Evolutionary conservation across 768 basidiomycete genomes (phyloP).

Genomic region (Pisolithus marmoratus): DNA sequence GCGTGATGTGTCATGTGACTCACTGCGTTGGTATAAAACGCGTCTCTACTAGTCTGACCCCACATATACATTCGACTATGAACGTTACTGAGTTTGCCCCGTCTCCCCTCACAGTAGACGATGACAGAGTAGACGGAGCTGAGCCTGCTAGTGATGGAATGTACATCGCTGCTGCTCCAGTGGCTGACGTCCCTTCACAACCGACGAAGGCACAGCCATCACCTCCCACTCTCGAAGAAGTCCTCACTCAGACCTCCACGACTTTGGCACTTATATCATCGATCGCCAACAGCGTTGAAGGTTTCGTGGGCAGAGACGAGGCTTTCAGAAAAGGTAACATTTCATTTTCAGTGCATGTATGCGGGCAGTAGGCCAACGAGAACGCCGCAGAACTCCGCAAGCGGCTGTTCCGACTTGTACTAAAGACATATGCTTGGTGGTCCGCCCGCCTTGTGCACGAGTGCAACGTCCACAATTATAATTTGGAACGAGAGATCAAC

Average conservation of each 20-base stretch:
- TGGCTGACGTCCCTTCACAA: background rate
- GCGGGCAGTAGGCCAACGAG: conserved; percentile 8
- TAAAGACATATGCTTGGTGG: conserved; percentile 22
- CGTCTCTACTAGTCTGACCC: background rate
- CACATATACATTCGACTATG: background rate
- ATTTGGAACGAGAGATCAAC: conserved; percentile 12
- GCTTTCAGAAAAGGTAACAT: conserved; percentile 20
- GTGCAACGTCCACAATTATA: conserved; percentile 4
- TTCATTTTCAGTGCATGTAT: conserved; percentile 18
- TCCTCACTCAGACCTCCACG: conserved; percentile 14
- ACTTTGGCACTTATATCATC: conserved; percentile 12
- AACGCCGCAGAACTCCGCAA: conserved; percentile 17
- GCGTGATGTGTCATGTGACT: background rate
- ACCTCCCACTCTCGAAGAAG: conserved; percentile 15
- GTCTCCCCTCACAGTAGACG: background rate
- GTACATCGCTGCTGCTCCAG: background rate
- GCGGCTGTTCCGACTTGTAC: conserved; percentile 10
- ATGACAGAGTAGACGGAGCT: background rate
- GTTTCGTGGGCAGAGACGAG: conserved; percentile 15
- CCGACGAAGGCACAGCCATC: background rate
- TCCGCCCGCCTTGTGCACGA: conserved; percentile 19
- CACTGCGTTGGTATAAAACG: background rate
- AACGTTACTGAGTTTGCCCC: background rate
- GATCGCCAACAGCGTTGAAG: conserved; percentile 8
- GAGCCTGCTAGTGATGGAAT: background rate